Base-by-base conservation (phyloP, 2,329 filamentous ascomycete genomes). In the Trichoderma endophyticum region DNA sequence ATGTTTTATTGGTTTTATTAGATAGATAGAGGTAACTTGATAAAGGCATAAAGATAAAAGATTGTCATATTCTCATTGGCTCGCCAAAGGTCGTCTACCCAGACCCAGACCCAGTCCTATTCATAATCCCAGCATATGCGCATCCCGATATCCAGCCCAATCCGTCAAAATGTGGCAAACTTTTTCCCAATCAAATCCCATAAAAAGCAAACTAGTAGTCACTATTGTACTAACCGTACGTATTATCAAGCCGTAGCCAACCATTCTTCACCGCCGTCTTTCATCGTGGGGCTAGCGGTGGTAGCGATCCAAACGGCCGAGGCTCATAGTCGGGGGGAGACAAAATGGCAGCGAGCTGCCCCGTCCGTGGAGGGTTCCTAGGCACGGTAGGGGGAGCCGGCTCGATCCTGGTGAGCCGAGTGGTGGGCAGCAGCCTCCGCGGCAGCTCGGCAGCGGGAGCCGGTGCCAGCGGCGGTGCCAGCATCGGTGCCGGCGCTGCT, bases 311-410 rank as follows among this genome's bases (percentile, higher is more conserved):
- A 28, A 56, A 56, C 8, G 63, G 51, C 24, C 51, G 64, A 3
- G 71, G 71, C 3, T 68, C 51, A 28, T 73, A 73, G 32, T 61
- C 75, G 2, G 69, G 24, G 5, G 71, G 62, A 21, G 67, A 67
- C 12, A 75, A 26, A 11, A 76, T 56, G 6, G 80, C 81, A 12
- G 81, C 80, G 63, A 83, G 79, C 62, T 81, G 81, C 60, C 80
- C 81, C 59, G 82, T 77, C 32, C 79, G 76, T 15, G 78, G 71
- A 66, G 73, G 73, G 34, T 77, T 72, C 71, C 76, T 75, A 73
- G 75, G 74, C 72, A 72, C 56, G 11, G 65, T 26, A 32, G 60
- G 51, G n/a, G 60, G 51, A 15, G 24, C 26, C 54, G 64, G 60
- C 36, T 70, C 59, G 15, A 57, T 69, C 36, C 39, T 51, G 43